Percentiles rank a stretch among this genome's conserved stretches.
Evolutionary conservation across 2,329 filamentous ascomycete genomes (phyloP).

Genomic region (Whalleya microplaca): DNA sequence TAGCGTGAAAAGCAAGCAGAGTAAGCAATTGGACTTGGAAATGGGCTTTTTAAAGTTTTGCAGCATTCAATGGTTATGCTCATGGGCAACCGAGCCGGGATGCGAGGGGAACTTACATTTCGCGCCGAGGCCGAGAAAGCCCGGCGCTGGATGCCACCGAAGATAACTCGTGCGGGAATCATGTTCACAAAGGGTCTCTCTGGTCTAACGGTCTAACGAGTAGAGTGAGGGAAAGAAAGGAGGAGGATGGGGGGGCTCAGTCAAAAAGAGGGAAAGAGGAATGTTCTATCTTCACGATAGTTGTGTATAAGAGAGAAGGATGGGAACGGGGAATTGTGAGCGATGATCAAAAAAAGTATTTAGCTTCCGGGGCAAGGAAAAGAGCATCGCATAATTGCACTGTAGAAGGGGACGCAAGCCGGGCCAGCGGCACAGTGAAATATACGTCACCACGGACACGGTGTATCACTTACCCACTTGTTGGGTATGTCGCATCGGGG

Average conservation of each 20-base stretch:
- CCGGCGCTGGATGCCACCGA: slow-evolving; percentile 65
- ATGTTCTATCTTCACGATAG: background rate
- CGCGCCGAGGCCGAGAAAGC: slow-evolving; percentile 80
- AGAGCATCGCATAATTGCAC: background rate
- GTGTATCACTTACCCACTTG: background rate
- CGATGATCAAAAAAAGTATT: background rate
- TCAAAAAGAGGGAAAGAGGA: background rate
- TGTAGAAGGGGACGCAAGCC: background rate
- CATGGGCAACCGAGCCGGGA: background rate
- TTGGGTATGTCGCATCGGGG: background rate
- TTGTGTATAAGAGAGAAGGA: background rate
- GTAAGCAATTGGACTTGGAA: slow-evolving; percentile 16
- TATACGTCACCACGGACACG: background rate
- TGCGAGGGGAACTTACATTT: slow-evolving; percentile 59
- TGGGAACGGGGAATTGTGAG: background rate
- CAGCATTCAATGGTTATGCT: background rate
- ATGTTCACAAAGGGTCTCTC: slow-evolving; percentile 22
- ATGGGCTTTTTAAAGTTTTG: background rate
- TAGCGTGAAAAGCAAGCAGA: slow-evolving; percentile 2
- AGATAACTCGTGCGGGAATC: slow-evolving; percentile 38
- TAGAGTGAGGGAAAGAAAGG: background rate
- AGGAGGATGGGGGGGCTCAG: background rate
- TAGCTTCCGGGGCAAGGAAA: background rate
- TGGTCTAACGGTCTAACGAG: slow-evolving; percentile 3
- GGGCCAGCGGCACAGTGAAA: background rate